Evolutionary conservation across 805 yeast species (phyloP).

Genomic region (Ogataea salicorniae): DNA sequence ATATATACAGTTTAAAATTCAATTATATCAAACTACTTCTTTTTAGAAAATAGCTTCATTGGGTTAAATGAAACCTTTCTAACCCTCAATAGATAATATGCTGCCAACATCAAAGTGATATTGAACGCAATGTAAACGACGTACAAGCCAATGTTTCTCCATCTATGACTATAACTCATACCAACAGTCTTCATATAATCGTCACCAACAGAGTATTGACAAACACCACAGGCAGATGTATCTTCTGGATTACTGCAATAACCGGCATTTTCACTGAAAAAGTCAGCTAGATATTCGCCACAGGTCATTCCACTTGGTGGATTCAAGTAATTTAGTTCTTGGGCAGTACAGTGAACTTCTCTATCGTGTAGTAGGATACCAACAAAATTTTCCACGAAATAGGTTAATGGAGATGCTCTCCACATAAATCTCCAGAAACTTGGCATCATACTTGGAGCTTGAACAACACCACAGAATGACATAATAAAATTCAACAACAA

Average conservation of each 20-base stretch:
- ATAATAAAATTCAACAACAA: slow-evolving; percentile 53
- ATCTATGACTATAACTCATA: slow-evolving; percentile 41
- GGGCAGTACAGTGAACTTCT: slow-evolving; percentile 41
- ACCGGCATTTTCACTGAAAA: slow-evolving; percentile 43
- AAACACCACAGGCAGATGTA: slow-evolving; percentile 44
- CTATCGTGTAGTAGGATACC: slow-evolving; percentile 45
- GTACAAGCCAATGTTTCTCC: slow-evolving; percentile 66
- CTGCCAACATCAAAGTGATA: slow-evolving; percentile 32
- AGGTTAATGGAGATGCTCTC: slow-evolving; percentile 67
- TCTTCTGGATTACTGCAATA: slow-evolving; percentile 51
- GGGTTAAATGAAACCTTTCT: neutral
- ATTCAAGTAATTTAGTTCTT: slow-evolving; percentile 45
- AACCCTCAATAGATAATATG: slow-evolving; percentile 34
- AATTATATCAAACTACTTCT: too few relatives aligned
- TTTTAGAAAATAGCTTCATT: too few relatives aligned
- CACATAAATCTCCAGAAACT: slow-evolving; percentile 85
- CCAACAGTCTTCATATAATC: slow-evolving; percentile 40
- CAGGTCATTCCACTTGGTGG: slow-evolving; percentile 66
- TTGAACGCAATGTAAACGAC: slow-evolving; percentile 55
- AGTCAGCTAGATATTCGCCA: slow-evolving; percentile 41
- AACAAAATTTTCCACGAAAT: slow-evolving; percentile 53
- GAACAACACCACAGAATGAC: slow-evolving; percentile 67
- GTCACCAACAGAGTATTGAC: slow-evolving; percentile 42
- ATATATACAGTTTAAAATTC: too few relatives aligned
- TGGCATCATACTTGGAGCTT: slow-evolving; percentile 54